A percentile compares a stretch with the other conserved stretches of the same genome.
phyloP scores from a whole-genome alignment of 495 filamentous ascomycete genomes.

The Tuber brumale region DNA sequence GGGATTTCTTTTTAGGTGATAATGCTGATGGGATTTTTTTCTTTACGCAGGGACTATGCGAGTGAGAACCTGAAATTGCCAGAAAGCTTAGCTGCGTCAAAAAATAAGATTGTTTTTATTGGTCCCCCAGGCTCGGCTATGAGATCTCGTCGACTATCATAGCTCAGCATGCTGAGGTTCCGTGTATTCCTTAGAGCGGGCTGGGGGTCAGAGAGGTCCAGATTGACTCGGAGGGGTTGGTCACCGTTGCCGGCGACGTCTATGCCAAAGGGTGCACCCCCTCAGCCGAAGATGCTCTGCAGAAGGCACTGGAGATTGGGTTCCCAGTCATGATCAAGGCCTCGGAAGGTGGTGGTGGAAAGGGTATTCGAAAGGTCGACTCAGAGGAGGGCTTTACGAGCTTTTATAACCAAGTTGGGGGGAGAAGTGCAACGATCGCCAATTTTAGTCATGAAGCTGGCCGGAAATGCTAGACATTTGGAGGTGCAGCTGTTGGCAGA shows the following conservation, averaged over 20 bases:
- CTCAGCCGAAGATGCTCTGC: conserved; percentile 79
- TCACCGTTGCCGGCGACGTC: conserved; percentile 78
- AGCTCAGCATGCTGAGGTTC: conserved; percentile 91
- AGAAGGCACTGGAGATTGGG: conserved; percentile 80
- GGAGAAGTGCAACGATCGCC: conserved; percentile 97
- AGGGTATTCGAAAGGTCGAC: conserved; percentile 96
- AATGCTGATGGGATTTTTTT: conserved; percentile 17
- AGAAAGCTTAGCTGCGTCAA: conserved; percentile 87
- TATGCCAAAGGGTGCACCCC: conserved; percentile 85
- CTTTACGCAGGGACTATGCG: conserved; percentile 72
- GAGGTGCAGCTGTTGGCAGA: conserved; percentile 95
- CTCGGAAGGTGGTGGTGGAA: conserved; percentile 97
- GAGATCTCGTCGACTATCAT: conserved; percentile 98
- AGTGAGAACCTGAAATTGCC: conserved; percentile 97
- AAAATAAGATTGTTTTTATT: conserved; percentile 98
- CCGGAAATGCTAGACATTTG: conserved; percentile 89
- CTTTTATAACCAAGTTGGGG: conserved; percentile 89
- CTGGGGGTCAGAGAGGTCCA: conserved; percentile 76
- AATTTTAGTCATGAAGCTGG: conserved; percentile 99
- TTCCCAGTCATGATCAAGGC: conserved; percentile 99
- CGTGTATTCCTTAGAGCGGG: conserved; percentile 98
- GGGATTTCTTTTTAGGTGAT: conserved; percentile 9
- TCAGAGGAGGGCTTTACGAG: conserved; percentile 71
- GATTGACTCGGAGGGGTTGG: conserved; percentile 71
- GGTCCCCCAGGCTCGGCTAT: conserved; percentile 96